Evolutionary conservation across 106 monocot species (phyloP), one percentile per base, ranked within the genome.

Genomic region (Cymbidium sinense): DNA sequence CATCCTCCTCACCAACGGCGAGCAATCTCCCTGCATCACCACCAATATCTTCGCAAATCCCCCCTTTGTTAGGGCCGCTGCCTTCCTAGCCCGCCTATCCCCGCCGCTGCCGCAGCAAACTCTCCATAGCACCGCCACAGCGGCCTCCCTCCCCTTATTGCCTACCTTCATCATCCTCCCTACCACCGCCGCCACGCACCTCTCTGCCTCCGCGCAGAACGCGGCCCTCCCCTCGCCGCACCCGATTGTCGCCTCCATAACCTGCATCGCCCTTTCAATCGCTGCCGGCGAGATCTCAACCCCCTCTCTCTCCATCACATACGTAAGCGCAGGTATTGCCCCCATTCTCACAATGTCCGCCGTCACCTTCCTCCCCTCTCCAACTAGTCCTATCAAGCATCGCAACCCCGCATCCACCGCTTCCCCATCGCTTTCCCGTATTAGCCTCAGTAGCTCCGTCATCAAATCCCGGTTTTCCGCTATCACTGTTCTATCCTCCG

Each of bases 1-100:
- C 93, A 89, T 93, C 85, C 77, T 70, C 79, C 83, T 84, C 30
- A 75, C 84, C 82, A 78, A 81, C 65, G 87, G 86, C 69, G 87
- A 84, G 78, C 89, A 93, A 54, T 81, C 80, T 43, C 93, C 84
- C 80, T 93, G 93, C 89, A 89, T 86, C 75, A 93, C 76, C 36
- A 93, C 58, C 78, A 93, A 75, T 20, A 93, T 76, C 81, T 93
- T 93, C 75, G 84, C 89, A 80, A 72, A 70, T 35, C 25, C 41
- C 11, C 81, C 82, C 20, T 79, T 78, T 0, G 50, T 54, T 11
- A 18, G 67, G 43, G 77, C 79, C 61, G 79, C 83, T 19, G 80
- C 85, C 75, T 77, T 81, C 77, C 76, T 77, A 8, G 85, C 85
- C 73, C 85, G 54, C 79, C 65, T 77, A 31, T 87, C 86, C 5